Evolutionary conservation across 208 protist genomes (phyloP).

Genomic region (Porcisia hertigi): DNA sequence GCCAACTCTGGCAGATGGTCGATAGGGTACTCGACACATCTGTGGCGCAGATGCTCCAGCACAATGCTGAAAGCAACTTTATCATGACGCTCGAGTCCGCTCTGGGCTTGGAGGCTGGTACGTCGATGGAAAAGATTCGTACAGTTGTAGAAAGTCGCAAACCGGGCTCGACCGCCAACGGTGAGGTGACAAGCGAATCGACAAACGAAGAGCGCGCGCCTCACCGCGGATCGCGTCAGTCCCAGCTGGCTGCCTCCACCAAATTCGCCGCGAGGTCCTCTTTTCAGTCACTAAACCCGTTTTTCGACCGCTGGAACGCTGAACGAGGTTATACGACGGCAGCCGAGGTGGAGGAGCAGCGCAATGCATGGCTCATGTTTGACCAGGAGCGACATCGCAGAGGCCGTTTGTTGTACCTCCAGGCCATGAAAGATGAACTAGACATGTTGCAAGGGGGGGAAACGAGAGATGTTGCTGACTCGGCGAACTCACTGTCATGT

Average conservation of each 20-base stretch:
- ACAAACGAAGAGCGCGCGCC: constrained; percentile 1
- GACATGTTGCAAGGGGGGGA: constrained; percentile 21
- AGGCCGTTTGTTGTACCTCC: constrained; percentile 19
- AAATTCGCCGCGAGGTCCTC: background rate
- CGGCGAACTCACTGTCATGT: background rate
- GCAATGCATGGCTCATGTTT: constrained; percentile 31
- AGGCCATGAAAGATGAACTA: constrained; percentile 39
- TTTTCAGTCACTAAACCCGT: background rate
- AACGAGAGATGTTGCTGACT: background rate
- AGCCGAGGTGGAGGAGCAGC: constrained; percentile 36
- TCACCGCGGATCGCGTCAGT: no score
- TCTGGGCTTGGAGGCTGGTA: constrained; percentile 10
- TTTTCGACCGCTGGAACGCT: constrained; percentile 40
- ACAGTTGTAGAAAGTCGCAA: constrained; percentile 26
- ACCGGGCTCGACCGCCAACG: background rate
- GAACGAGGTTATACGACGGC: constrained; percentile 33
- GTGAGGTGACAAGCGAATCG: background rate
- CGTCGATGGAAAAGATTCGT: constrained; percentile 12
- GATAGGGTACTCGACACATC: constrained; percentile 45
- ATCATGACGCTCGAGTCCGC: constrained; percentile 34
- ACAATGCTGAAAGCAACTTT: constrained; percentile 53
- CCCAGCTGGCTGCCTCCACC: background rate
- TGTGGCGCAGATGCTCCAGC: constrained; percentile 35
- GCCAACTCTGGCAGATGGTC: constrained; percentile 44
- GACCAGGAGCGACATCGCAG: constrained; percentile 29